Evolutionary conservation across 1,284 basidiomycete species (phyloP), one percentile per base, ranked within the genome.

Genomic region (Ganoderma boninense): DNA sequence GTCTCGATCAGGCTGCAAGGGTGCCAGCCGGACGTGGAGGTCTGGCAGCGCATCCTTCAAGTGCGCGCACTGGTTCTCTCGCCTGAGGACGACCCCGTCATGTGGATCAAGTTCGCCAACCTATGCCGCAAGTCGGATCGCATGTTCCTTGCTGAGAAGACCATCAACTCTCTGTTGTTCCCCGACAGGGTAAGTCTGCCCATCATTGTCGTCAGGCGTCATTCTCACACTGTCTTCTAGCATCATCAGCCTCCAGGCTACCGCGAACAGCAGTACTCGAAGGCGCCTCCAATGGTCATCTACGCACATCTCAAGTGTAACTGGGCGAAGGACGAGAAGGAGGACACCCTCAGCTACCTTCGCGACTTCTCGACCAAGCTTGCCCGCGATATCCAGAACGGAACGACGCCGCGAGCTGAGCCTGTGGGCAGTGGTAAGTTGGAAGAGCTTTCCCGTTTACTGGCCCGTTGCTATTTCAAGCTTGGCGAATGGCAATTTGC

Each of bases 391-490:
- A 86, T 99, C 70, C 92, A 85, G 42, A 79, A 83, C 79, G 62
- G 93, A 87, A 77, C 85, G 81, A 7, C 82, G 79, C 64, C 86
- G 84, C 59, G 83, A 83, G 38, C 83, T 85, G 69, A 93, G 87
- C 78, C 86, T 86, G 77, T 26, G 18, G 73, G 63, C 10, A 64
- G 67, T 26, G 67, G 67, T 65, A 94, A 90, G 80, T 84, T 91
- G 67, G 87, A 88, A 32, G 95, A 96, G 76, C 88, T 96, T 70
- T 95, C 95, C 0, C 90, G 93, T 62, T 85, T 99, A 14, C 88
- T 99, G n/a, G 97, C 97, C 0, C 90, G 97, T 38, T 99, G 97
- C 82, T 97, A 96, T 83, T 96, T 97, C 84, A 99, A 99, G 83
- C 91, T 96, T 72, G 98, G 96, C 20, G 91, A 97, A 82, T 99